A percentile compares a stretch with the other conserved stretches of the same genome.
Evolutionary conservation across 2,329 filamentous ascomycete genomes (phyloP).

Genomic region (Eutypa lata): DNA sequence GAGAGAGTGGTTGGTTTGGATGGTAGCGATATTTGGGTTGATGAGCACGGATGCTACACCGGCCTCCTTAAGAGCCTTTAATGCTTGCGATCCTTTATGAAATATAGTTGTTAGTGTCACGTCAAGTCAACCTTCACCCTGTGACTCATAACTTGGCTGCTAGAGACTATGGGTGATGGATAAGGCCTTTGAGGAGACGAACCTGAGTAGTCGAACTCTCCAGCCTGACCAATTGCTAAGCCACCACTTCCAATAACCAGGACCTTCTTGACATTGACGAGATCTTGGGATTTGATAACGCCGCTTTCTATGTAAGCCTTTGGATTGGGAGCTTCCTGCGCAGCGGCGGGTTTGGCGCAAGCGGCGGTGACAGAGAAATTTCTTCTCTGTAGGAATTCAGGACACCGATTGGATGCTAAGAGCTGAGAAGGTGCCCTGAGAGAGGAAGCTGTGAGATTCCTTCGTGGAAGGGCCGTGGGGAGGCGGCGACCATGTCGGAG

Average conservation of each 20-base stretch:
- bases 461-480: conserved; percentile 40
- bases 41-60: conserved; percentile 88
- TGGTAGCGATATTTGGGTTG: conserved; percentile 97
- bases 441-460: conserved; percentile 40
- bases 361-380: conserved; percentile 47
- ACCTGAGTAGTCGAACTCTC: conserved; percentile 99
- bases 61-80: conserved; percentile 96
- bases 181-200: conserved; percentile 35
- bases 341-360: conserved; percentile 35
- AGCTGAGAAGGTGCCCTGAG: conserved; percentile 32
- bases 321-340: conserved; percentile 72
- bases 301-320: conserved; percentile 89
- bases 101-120: conserved; percentile 16
- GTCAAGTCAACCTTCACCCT: conserved; percentile 1
- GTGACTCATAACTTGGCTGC: conserved; percentile 20
- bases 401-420: conserved; percentile 32
- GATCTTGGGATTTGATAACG: conserved; percentile 72
- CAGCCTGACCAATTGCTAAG: conserved; percentile 93
- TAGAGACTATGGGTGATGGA: conserved; percentile 6
- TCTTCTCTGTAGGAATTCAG: conserved; percentile 40
- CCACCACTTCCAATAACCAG: conserved; percentile 94
- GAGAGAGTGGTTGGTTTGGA: conserved; percentile 94
- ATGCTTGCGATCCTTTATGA: conserved; percentile 78
- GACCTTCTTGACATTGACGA: conserved; percentile 93
- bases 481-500: conserved; percentile 53